Evolutionary conservation across 2,329 filamentous ascomycete species (phyloP).

Genomic region (Fusarium temperatum): DNA sequence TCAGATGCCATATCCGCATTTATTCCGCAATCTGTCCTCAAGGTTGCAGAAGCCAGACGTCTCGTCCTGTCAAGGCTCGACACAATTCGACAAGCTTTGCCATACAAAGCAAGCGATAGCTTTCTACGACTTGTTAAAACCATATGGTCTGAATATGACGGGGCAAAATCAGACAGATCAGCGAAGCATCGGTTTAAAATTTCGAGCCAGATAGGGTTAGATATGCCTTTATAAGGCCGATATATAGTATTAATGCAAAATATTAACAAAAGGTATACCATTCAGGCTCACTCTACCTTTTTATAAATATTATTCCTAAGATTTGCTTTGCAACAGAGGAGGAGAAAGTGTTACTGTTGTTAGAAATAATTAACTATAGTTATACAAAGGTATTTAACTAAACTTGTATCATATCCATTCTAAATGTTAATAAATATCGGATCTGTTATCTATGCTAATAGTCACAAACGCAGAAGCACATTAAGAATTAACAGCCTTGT

Average conservation of each 20-base stretch:
- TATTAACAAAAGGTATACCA: rapidly evolving
- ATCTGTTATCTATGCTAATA: too few relatives aligned
- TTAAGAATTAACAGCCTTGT: too few relatives aligned
- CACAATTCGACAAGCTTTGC: not conserved
- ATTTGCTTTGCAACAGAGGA: too few relatives aligned
- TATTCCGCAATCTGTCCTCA: not conserved
- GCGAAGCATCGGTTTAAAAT: not conserved
- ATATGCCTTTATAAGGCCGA: not conserved
- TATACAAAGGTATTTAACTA: too few relatives aligned
- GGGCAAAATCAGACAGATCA: not conserved
- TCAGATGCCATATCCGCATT: not conserved
- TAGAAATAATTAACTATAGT: too few relatives aligned
- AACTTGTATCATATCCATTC: too few relatives aligned
- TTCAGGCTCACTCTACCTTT: too few relatives aligned
- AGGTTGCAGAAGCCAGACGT: not conserved
- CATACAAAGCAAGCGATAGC: not conserved
- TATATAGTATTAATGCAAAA: not conserved
- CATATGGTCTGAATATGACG: not conserved
- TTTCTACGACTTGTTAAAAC: not conserved
- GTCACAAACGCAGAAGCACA: rapidly evolving
- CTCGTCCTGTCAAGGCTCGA: not conserved
- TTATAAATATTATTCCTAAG: not conserved
- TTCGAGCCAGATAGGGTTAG: not conserved
- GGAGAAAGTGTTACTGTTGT: too few relatives aligned
- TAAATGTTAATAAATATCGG: too few relatives aligned